phyloP scores from a whole-genome alignment of 2,329 filamentous ascomycete species.

The Fusarium sp. region DNA sequence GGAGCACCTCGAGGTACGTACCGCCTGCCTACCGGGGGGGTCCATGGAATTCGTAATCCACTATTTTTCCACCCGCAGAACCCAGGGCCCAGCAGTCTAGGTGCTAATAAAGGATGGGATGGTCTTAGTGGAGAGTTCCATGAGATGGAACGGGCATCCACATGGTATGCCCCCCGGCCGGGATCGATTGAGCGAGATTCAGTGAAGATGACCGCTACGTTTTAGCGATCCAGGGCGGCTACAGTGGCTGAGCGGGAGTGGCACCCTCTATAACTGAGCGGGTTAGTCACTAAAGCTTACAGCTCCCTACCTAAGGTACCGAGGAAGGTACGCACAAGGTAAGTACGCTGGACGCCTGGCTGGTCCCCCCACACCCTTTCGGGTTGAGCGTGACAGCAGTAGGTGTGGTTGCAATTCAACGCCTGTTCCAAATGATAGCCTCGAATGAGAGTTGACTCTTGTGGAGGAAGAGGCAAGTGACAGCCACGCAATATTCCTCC shows the following conservation, averaged over 20 bases:
- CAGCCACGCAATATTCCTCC: slow-evolving; percentile 4
- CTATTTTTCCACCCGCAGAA: background rate
- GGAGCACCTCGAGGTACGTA: slow-evolving; percentile 34
- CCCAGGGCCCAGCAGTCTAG: background rate
- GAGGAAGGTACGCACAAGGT: too few species aligned
- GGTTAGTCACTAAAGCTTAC: background rate
- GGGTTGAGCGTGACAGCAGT: slow-evolving; percentile 23
- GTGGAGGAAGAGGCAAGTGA: slow-evolving; percentile 12
- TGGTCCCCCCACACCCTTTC: background rate
- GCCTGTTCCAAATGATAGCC: slow-evolving; percentile 23
- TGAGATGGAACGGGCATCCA: background rate
- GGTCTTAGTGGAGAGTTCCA: slow-evolving; percentile 17
- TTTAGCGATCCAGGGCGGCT: slow-evolving; percentile 5
- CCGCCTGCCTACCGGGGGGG: slow-evolving; percentile 3
- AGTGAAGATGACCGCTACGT: slow-evolving; percentile 11
- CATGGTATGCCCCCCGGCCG: too few species aligned
- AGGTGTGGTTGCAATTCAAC: slow-evolving; percentile 32
- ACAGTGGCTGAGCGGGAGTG: slow-evolving; percentile 14
- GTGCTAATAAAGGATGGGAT: slow-evolving; percentile 33
- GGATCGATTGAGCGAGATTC: background rate
- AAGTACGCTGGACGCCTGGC: background rate
- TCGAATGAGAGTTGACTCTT: slow-evolving; percentile 17
- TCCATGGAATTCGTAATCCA: slow-evolving; percentile 21
- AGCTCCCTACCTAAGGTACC: background rate
- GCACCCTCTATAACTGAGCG: slow-evolving; percentile 1